Percentiles rank a stretch among this genome's conserved stretches.
Evolutionary conservation across 1,139 yeast genomes (phyloP).

Genomic region (Pichia norvegensis): DNA sequence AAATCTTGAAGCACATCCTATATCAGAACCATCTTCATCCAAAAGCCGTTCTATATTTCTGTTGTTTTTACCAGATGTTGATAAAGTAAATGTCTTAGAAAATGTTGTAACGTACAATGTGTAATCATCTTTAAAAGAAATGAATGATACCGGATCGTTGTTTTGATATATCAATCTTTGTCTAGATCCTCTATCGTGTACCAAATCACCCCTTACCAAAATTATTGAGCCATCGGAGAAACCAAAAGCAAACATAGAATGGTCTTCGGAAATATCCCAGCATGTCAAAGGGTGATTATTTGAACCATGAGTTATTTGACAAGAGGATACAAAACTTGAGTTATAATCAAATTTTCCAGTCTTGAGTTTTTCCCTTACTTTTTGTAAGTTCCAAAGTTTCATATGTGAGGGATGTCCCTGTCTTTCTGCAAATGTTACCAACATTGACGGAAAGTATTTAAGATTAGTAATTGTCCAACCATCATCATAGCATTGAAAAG

Average conservation of each 20-base stretch:
- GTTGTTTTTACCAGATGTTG: slow-evolving; percentile 71
- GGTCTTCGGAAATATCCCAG: slow-evolving; percentile 47
- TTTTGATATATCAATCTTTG: slow-evolving; percentile 73
- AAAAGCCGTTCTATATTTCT: slow-evolving; percentile 59
- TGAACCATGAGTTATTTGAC: slow-evolving; percentile 25
- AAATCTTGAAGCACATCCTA: slow-evolving; percentile 51
- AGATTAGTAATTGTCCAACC: slow-evolving; percentile 59
- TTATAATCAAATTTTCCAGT: slow-evolving; percentile 21
- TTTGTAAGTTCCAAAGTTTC: slow-evolving; percentile 65
- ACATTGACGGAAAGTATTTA: slow-evolving; percentile 28
- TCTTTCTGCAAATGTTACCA: slow-evolving; percentile 68
- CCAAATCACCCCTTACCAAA: slow-evolving; percentile 76
- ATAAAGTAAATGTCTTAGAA: slow-evolving; percentile 60
- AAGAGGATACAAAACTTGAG: slow-evolving; percentile 24
- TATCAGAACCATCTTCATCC: slow-evolving; percentile 64
- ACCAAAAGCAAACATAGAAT: slow-evolving; percentile 69
- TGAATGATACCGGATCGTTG: slow-evolving; percentile 73
- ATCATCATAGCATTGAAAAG: slow-evolving; percentile 57
- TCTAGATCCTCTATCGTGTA: slow-evolving; percentile 84
- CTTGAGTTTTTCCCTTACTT: slow-evolving; percentile 25
- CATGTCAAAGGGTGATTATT: slow-evolving; percentile 72
- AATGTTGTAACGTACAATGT: slow-evolving; percentile 60
- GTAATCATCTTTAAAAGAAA: slow-evolving; percentile 44
- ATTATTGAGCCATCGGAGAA: slow-evolving; percentile 83
- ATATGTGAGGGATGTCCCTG: slow-evolving; percentile 63